phyloP scores from a whole-genome alignment of 2,329 filamentous ascomycete genomes.

The Exophiala aquamarina region DNA sequence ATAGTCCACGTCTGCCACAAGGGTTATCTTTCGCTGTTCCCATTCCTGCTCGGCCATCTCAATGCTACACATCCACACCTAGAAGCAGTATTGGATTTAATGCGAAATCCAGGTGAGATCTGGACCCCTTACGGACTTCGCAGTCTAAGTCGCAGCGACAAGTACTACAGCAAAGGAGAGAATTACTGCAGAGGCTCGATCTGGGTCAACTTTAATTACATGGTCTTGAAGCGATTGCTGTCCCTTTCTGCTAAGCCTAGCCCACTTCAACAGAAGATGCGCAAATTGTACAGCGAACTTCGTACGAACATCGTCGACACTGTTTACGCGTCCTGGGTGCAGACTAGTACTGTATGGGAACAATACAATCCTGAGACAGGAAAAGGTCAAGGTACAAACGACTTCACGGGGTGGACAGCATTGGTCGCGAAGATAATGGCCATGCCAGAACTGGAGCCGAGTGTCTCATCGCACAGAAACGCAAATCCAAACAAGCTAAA shows the following conservation, averaged over 20 bases:
- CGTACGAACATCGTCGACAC: constrained; percentile 84
- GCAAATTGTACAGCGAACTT: constrained; percentile 70
- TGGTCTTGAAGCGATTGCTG: constrained; percentile 73
- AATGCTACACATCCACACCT: constrained; percentile 71
- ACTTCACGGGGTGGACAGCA: constrained; percentile 98
- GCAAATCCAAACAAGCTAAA: too few relatives aligned
- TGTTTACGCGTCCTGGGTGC: constrained; percentile 81
- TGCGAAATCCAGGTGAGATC: constrained; percentile 77
- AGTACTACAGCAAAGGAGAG: constrained; percentile 82
- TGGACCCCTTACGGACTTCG: constrained; percentile 84
- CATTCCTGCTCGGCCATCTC: constrained; percentile 81
- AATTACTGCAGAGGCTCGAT: constrained; percentile 96
- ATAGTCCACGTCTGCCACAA: constrained; percentile 87
- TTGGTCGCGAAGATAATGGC: constrained; percentile 95
- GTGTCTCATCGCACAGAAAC: constrained; percentile 3
- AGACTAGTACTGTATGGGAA: constrained; percentile 98
- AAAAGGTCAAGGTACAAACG: constrained; percentile 85
- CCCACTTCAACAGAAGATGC: constrained; percentile 50
- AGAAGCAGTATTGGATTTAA: constrained; percentile 71
- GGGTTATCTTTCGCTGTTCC: constrained; percentile 93
- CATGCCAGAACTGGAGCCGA: constrained; percentile 68
- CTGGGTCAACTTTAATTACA: constrained; percentile 95
- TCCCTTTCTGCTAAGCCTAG: constrained; percentile 51
- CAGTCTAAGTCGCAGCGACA: constrained; percentile 79
- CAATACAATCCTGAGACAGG: constrained; percentile 95